Percentiles rank a stretch among this genome's conserved stretches.
Conservation (phyloP, 148 eudicot genomes). For the Vaccinium corymbosum region DNA sequence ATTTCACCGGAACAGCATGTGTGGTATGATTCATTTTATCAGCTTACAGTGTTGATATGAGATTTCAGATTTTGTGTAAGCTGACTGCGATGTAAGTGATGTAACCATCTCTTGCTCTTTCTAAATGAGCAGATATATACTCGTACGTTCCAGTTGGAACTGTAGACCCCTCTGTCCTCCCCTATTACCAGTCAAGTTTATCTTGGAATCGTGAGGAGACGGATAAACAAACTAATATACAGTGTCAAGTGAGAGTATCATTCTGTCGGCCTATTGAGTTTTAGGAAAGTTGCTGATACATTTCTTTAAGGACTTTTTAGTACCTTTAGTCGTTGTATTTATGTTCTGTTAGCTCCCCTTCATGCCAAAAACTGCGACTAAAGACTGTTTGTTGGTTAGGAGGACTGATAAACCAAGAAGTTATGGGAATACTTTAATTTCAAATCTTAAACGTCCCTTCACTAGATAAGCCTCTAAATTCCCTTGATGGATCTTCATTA, state of each 20-base stretch:
- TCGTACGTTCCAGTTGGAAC: background rate
- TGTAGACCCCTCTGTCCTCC: background rate
- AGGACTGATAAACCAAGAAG: background rate
- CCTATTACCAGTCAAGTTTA: background rate
- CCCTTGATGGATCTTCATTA: background rate
- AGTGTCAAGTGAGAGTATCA: background rate
- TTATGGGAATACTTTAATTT: background rate
- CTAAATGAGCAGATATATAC: background rate
- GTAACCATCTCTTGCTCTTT: background rate
- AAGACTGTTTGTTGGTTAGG: background rate
- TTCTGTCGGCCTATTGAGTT: background rate
- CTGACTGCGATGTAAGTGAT: background rate
- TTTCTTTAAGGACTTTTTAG: background rate
- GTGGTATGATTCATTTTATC: slow-evolving; percentile 39
- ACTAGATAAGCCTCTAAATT: background rate
- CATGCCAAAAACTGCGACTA: no score
- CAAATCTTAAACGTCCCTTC: background rate
- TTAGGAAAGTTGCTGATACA: background rate
- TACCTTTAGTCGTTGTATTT: background rate
- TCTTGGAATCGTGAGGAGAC: background rate
- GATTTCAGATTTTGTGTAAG: background rate
- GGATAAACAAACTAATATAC: background rate
- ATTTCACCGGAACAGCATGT: slow-evolving; percentile 42
- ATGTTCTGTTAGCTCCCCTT: background rate
- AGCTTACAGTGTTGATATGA: background rate